Base-by-base conservation (phyloP, 805 yeast genomes). In the Metschnikowia gelsemii region DNA sequence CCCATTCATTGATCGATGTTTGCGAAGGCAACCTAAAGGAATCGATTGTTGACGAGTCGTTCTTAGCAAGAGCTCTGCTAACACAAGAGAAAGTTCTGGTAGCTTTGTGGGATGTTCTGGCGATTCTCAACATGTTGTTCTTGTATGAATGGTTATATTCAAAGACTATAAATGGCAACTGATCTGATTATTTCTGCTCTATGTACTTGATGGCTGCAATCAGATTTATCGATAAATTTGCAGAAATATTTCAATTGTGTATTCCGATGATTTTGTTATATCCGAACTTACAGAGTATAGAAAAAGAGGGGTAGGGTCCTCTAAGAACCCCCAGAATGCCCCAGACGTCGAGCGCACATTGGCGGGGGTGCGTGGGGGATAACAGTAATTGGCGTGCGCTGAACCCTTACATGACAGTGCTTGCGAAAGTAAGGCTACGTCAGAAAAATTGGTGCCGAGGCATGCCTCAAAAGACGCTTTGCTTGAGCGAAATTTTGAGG, bases 41-140 rank as follows among this genome's bases (percentile, higher is more conserved):
- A 56, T 80, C 86, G 47, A 80, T 79, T 28, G 78, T 73, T 7
- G 84, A 78, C 4, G 62, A 40, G 51, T 79, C 84, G 37, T 80
- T 80, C 54, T 80, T 80, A 25, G 80, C 78, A 9, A 43, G 35
- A n/a, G 36, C 16, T 9, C 36, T 14, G 32, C 40, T 19, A 18
- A 33, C 21, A n/a, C 30, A 23, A 3, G 38, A 32, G 24, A 47
- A 24, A 3, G 32, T 23, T 36, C 21, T 60, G 45, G 51, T 77
- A 25, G 38, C 18, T 8, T 17, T 8, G 28, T 27, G 33, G 27
- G 45, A 28, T 18, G 18, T 12, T 34, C 39, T 32, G 32, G 33
- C 33, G 23, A 56, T 78, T 79, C 26, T 79, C 75, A 28, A 43
- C 45, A 38, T 44, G 18, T 4, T 38, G 9, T 18, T 12, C 13